Evolutionary conservation across 1,284 basidiomycete genomes (phyloP).

Genomic region (Amylostereum areolatum): DNA sequence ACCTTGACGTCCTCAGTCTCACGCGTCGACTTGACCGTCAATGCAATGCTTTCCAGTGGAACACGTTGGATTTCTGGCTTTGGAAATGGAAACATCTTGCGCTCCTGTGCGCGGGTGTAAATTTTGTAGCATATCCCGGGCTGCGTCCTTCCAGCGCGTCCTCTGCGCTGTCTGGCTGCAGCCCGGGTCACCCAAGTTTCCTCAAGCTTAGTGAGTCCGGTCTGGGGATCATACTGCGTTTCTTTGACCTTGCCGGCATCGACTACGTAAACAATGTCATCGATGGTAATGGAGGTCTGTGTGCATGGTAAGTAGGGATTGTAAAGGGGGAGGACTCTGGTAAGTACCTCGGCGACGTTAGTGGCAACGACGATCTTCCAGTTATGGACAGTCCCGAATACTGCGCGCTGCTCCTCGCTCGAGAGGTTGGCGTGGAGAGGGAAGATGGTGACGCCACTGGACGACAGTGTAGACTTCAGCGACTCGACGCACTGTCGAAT

Average conservation of each 20-base stretch:
- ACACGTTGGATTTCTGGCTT: constrained; percentile 86
- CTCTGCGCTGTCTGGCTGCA: constrained; percentile 79
- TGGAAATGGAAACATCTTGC: constrained; percentile 68
- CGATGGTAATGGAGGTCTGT: constrained; percentile 92
- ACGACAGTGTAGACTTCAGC: constrained; percentile 37
- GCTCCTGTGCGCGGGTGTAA: constrained; percentile 73
- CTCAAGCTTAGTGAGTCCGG: constrained; percentile 68
- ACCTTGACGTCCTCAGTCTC: constrained; percentile 79
- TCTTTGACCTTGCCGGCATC: constrained; percentile 90
- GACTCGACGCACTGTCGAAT: constrained; percentile 78
- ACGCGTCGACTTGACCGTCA: constrained; percentile 81
- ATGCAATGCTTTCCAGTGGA: constrained; percentile 78
- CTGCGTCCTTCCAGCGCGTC: constrained; percentile 86
- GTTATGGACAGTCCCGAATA: constrained; percentile 61
- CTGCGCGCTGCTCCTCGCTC: constrained; percentile 76
- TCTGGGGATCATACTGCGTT: constrained; percentile 75
- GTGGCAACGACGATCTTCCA: constrained; percentile 90
- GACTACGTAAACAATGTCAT: constrained; percentile 83
- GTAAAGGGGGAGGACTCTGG: neutral
- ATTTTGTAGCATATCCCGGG: constrained; percentile 83
- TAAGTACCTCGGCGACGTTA: constrained; percentile 76
- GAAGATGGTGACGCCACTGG: constrained; percentile 52
- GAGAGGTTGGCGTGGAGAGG: constrained; percentile 91
- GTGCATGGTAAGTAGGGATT: constrained; percentile 4
- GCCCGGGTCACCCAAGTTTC: constrained; percentile 83